A percentile compares a stretch with the other conserved stretches of the same genome.
phyloP scores from a whole-genome alignment of 106 monocot species.

The Dioscorea zingiberensis region DNA sequence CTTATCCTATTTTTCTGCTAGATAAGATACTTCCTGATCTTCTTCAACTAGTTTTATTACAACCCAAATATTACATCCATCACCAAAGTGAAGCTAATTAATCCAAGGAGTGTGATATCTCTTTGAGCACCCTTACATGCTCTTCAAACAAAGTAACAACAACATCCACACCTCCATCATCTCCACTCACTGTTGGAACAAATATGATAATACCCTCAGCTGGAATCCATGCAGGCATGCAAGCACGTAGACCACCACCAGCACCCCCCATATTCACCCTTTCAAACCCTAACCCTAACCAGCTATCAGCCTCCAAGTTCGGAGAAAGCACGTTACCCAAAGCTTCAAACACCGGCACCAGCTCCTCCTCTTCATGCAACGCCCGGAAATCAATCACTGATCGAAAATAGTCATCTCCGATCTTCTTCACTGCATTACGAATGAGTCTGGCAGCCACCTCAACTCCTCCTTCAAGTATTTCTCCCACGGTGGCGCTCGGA shows the following conservation, averaged over 20 bases:
- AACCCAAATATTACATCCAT: too few species aligned
- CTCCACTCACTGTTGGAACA: conserved; percentile 20
- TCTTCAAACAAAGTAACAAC: conserved; percentile 29
- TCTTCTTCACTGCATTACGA: conserved; percentile 11
- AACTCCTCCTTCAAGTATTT: conserved; percentile 15
- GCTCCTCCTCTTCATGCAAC: conserved; percentile 26
- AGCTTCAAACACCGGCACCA: conserved; percentile 23
- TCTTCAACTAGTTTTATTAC: too few species aligned
- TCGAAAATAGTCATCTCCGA: conserved; percentile 32
- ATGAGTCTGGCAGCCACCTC: conserved; percentile 20
- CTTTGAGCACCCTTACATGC: conserved; percentile 14
- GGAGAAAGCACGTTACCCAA: conserved; percentile 30
- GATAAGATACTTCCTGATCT: too few species aligned
- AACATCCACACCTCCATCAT: conserved; percentile 37
- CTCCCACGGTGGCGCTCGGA: conserved; percentile 15
- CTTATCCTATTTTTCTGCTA: too few species aligned
- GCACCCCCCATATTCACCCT: conserved; percentile 67
- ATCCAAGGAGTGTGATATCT: conserved; percentile 37
- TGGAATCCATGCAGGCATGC: conserved; percentile 28
- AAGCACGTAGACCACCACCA: conserved; percentile 18
- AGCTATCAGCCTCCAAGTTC: conserved; percentile 47
- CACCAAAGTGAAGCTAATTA: too few species aligned
- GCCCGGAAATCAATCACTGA: conserved; percentile 59
- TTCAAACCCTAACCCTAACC: conserved; percentile 52
- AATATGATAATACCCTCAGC: conserved; percentile 40